Evolutionary conservation across 1,284 basidiomycete species (phyloP).

Genomic region (Apiotrichum laibachii): DNA sequence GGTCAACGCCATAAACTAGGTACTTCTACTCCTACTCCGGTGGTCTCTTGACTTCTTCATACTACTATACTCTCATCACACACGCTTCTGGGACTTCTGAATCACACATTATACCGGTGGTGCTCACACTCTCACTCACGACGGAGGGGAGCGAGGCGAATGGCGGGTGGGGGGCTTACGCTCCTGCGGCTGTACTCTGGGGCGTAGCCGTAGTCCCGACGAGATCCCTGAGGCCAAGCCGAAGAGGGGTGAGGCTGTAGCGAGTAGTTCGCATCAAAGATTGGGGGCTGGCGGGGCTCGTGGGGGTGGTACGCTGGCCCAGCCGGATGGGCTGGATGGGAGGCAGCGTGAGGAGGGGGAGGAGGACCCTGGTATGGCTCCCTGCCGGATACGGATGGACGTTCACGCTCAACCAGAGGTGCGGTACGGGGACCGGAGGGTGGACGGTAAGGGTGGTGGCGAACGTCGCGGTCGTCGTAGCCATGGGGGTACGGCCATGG

Average conservation of each 20-base stretch:
- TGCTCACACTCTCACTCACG: background rate
- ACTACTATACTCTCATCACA: background rate
- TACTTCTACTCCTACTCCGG: background rate
- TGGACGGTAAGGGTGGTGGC: slow-evolving; percentile 6
- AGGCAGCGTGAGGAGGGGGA: background rate
- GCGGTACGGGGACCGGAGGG: background rate
- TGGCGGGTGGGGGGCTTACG: background rate
- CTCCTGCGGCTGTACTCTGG: slow-evolving; percentile 7
- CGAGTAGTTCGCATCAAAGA: slow-evolving; percentile 4
- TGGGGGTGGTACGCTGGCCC: background rate
- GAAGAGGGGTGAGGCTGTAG: slow-evolving; percentile 6
- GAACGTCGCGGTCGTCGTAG: slow-evolving; percentile 3
- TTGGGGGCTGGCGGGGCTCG: slow-evolving; percentile 4
- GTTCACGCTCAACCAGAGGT: background rate
- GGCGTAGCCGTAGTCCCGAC: background rate
- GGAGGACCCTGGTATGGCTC: background rate
- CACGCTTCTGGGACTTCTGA: no score
- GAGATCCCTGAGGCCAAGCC: background rate
- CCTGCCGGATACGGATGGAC: slow-evolving; percentile 4
- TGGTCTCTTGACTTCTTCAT: background rate
- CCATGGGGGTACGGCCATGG: background rate
- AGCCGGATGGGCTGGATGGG: background rate
- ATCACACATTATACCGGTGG: no score
- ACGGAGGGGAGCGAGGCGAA: slow-evolving; percentile 2
- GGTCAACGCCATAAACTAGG: background rate